These are phyloP conservation scores for Triangularia verruculosa DNA, from an alignment of 2,329 filamentous ascomycete species.

Conservation along the genomic window DNA sequence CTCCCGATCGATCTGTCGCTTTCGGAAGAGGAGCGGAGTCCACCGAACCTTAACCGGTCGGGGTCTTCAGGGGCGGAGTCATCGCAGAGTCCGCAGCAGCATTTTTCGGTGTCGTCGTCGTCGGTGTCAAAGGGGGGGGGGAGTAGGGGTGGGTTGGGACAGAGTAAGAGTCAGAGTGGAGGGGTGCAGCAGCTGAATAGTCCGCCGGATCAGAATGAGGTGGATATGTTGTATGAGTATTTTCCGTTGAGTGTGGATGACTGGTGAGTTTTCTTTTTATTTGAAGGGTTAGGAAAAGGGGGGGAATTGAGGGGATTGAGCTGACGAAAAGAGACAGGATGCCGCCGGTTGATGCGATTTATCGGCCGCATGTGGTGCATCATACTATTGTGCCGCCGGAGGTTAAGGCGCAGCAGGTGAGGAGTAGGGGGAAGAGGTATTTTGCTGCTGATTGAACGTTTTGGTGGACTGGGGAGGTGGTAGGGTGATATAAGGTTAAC, in stretches of 20 bases:
- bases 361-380: constrained; percentile 89
- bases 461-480: neutral
- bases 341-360: constrained; percentile 85
- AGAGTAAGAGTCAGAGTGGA: neutral
- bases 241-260: constrained; percentile 89
- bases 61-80: constrained; percentile 41
- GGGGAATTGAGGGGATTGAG: neutral
- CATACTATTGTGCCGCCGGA: constrained; percentile 72
- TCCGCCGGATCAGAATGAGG: constrained; percentile 45
- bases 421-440: constrained; percentile 67
- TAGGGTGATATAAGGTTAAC: neutral
- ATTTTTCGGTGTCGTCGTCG: neutral
- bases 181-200: constrained; percentile 36
- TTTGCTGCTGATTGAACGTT: constrained; percentile 61
- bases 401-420: constrained; percentile 64
- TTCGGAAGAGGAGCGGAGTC: constrained; percentile 59
- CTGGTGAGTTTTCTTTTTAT: constrained; percentile 50
- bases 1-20: constrained; percentile 52
- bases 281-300: neutral
- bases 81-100: constrained; percentile 32
- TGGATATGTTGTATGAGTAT: constrained; percentile 88
- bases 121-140: constrained; percentile 23
- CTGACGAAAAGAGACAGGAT: constrained; percentile 49
- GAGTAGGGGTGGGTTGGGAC: constrained; percentile 21
- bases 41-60: constrained; percentile 39